Evolutionary conservation across 1,284 basidiomycete genomes (phyloP), one percentile per base, ranked within the genome.

Genomic region (Peniophora sp.): DNA sequence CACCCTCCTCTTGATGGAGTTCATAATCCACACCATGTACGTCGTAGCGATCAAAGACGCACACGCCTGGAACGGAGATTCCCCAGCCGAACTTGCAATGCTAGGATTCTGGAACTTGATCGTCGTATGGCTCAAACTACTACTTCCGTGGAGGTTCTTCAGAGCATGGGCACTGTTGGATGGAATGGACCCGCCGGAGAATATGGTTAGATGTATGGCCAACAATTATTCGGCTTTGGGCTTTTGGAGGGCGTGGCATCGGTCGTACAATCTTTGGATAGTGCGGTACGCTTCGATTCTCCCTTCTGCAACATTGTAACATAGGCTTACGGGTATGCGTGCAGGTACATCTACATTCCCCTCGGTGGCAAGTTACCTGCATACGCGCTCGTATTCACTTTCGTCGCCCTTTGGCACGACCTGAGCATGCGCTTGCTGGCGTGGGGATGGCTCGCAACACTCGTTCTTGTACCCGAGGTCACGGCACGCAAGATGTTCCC

Each of bases 331-430:
- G n/a, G n/a, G n/a, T n/a, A n/a, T n/a, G n/a, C n/a, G n/a, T 49
- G 35, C 52, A 92, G 92, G 51, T 98, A 97, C 65, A 92, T 99
- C 58, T 98, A 99, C 69, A 75, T 99, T 25, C 96, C 96, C 0
- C 73, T 98, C 8, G 96, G 96, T 8, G 96, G 95, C 0, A 68
- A 80, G 2, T 62, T 88, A 1, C 55, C 87, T 17, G 84, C 94
- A 19, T 92, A 82, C 0, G 57, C 88, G 5, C 69, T 97, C 17
- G 84, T 97, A 25, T 99, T 99, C 72, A 89, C 95, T 0, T 99
- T 99, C 63, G 96, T 98, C n/a, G 97, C 97, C 0, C 71, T 99
- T 14, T 99, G 97, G 97, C 96, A 99, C 62, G 96, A 98, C 64
- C 74, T 99, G 0, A 89, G 88, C 0, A 86, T 97, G 66, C 79